phyloP scores from a whole-genome alignment of 2,329 filamentous ascomycete species.

The Pyrenophora seminiperda region DNA sequence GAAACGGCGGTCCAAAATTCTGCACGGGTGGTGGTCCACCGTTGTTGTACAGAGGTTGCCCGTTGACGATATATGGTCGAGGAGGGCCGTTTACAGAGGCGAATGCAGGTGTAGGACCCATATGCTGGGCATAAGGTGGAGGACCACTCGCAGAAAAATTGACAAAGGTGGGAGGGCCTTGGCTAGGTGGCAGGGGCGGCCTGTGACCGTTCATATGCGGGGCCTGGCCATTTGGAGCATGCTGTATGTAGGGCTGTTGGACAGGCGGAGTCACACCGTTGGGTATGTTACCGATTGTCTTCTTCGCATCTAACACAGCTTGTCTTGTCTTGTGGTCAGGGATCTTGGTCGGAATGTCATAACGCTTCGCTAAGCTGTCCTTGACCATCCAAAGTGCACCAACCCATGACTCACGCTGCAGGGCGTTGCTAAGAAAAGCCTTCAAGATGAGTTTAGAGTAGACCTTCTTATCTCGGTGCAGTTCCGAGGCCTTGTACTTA shows the following conservation, averaged over 20 bases:
- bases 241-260: slow-evolving; percentile 24
- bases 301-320: slow-evolving; percentile 56
- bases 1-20: slow-evolving; percentile 7
- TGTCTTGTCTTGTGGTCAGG: slow-evolving; percentile 57
- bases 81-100: slow-evolving; percentile 8
- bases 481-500: slow-evolving; percentile 58
- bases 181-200: slow-evolving; percentile 22
- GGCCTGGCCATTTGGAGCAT: slow-evolving; percentile 25
- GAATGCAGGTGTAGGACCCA: slow-evolving; percentile 46
- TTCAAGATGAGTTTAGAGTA: slow-evolving; percentile 95
- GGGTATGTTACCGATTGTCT: slow-evolving; percentile 63
- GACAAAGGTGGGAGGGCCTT: slow-evolving; percentile 52
- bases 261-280: slow-evolving; percentile 36
- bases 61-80: slow-evolving; percentile 11
- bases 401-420: slow-evolving; percentile 89
- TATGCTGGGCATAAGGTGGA: slow-evolving; percentile 74
- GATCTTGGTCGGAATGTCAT: slow-evolving; percentile 85
- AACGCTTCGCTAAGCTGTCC: slow-evolving; percentile 78
- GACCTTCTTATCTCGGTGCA: slow-evolving; percentile 83
- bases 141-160: slow-evolving; percentile 56
- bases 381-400: slow-evolving; percentile 98
- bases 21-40: slow-evolving; percentile 8
- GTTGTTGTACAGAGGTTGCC: slow-evolving; percentile 8
- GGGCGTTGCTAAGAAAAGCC: slow-evolving; percentile 92
- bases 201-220: slow-evolving; percentile 30